phyloP scores from a whole-genome alignment of 2,329 filamentous ascomycete genomes.

The Colletotrichum brevisporum region DNA sequence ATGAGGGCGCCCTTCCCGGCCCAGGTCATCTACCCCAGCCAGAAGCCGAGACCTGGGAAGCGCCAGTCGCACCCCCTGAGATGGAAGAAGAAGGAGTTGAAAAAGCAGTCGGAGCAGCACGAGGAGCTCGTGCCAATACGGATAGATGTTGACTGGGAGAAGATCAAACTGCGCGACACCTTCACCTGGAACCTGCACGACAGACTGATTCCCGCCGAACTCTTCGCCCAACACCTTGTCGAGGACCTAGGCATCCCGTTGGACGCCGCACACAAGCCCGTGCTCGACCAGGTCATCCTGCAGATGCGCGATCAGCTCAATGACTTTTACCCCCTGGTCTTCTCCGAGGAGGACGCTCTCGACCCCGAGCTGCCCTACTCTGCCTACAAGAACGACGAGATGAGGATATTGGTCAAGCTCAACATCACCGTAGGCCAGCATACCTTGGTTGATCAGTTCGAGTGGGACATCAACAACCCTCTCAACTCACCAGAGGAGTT shows the following conservation, averaged over 20 bases:
- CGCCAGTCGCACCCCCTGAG: slow-evolving; percentile 81
- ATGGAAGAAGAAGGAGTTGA: slow-evolving; percentile 83
- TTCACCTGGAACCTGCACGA: slow-evolving; percentile 99
- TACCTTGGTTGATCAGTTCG: slow-evolving; percentile 95
- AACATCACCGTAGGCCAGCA: slow-evolving; percentile 98
- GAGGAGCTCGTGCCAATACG: slow-evolving; percentile 94
- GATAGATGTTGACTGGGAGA: slow-evolving; percentile 94
- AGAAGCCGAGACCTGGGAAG: slow-evolving; percentile 82
- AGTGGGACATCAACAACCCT: slow-evolving; percentile 99
- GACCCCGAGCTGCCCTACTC: slow-evolving; percentile 92
- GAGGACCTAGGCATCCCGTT: slow-evolving; percentile 85
- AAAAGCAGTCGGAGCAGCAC: slow-evolving; percentile 87
- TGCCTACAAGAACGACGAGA: slow-evolving; percentile 98
- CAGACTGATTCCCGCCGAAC: slow-evolving; percentile 81
- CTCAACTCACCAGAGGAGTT: slow-evolving; percentile 96
- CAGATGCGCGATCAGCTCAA: slow-evolving; percentile 91
- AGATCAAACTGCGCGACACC: slow-evolving; percentile 94
- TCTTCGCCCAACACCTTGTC: slow-evolving; percentile 90
- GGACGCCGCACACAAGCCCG: slow-evolving; percentile 72
- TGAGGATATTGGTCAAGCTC: slow-evolving; percentile 94
- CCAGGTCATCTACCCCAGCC: slow-evolving; percentile 80
- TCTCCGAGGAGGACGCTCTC: slow-evolving; percentile 88
- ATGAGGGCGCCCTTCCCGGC: slow-evolving; percentile 38
- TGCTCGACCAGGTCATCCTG: slow-evolving; percentile 71
- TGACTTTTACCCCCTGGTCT: slow-evolving; percentile 94